These are phyloP conservation scores for Fistulinella prunicolor DNA, from an alignment of 768 basidiomycete genomes.

Conservation along the genomic window DNA sequence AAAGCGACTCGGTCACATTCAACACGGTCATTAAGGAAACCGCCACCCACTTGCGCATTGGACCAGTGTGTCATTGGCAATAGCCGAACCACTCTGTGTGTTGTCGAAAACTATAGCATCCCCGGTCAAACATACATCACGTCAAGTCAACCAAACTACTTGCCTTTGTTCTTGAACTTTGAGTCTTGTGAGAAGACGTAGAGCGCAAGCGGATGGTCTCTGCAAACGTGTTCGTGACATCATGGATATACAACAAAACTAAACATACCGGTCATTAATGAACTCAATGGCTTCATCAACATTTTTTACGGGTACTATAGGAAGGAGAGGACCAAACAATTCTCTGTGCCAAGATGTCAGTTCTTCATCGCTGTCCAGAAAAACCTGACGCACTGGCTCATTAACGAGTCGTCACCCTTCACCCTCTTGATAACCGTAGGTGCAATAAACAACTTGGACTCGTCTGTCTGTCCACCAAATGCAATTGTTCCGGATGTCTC, in stretches of 20 bases:
- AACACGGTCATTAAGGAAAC: background rate
- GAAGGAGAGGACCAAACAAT: slow-evolving; percentile 80
- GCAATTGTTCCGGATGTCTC: slow-evolving; percentile 63
- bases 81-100: slow-evolving; percentile 67
- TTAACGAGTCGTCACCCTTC: slow-evolving; percentile 59
- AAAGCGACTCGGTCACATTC: background rate
- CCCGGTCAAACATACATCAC: background rate
- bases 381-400: slow-evolving; percentile 59
- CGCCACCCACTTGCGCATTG: slow-evolving; percentile 48
- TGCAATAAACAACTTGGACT: slow-evolving; percentile 57
- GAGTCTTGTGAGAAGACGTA: slow-evolving; percentile 72
- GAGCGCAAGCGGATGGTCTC: slow-evolving; percentile 71
- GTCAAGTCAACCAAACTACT: background rate
- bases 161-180: slow-evolving; percentile 60
- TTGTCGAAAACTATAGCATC: slow-evolving; percentile 53
- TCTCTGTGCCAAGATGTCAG: slow-evolving; percentile 47
- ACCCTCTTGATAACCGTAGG: slow-evolving; percentile 73
- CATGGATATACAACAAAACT: background rate
- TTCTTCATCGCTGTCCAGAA: background rate
- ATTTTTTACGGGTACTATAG: slow-evolving; percentile 67
- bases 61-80: slow-evolving; percentile 71
- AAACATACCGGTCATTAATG: slow-evolving; percentile 54
- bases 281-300: slow-evolving; percentile 70
- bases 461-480: slow-evolving; percentile 61
- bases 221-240: slow-evolving; percentile 22